Conservation (phyloP, 305 asterid species). For the Vinca major region DNA sequence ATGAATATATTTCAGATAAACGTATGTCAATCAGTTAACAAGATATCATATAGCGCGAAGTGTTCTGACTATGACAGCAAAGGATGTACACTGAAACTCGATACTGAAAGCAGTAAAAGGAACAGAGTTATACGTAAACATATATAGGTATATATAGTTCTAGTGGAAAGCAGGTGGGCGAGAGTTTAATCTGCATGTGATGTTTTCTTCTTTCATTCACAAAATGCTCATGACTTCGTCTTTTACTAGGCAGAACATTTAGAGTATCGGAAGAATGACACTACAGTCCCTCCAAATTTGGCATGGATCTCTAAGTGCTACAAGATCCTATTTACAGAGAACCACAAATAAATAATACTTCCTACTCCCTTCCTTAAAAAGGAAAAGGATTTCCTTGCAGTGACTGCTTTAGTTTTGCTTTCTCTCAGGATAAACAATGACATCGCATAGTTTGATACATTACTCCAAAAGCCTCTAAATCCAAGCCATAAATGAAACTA, state of each 20-base stretch:
- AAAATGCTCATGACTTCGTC: not conserved
- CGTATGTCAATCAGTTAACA: not conserved
- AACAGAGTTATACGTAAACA: too few species aligned
- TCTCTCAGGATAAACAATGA: too few species aligned
- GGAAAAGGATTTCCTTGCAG: not conserved
- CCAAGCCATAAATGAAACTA: not conserved
- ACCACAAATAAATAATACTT: not conserved
- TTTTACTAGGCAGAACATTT: not conserved
- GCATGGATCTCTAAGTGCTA: not conserved
- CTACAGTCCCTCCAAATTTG: not conserved
- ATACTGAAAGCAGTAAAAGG: not conserved
- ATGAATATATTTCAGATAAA: not conserved
- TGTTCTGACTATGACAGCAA: not conserved
- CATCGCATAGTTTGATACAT: not conserved
- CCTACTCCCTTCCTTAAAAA: not conserved
- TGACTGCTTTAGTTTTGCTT: not conserved
- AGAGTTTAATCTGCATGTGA: too few species aligned
- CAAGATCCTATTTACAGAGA: not conserved
- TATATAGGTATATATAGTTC: too few species aligned
- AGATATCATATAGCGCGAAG: not conserved
- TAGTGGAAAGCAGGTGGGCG: too few species aligned
- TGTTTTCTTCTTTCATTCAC: not conserved
- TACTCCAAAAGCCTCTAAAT: not conserved
- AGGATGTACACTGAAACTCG: not conserved
- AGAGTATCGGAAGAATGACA: not conserved